phyloP scores from a whole-genome alignment of 164 flowering plant genomes.

The Liriodendron chinense region DNA sequence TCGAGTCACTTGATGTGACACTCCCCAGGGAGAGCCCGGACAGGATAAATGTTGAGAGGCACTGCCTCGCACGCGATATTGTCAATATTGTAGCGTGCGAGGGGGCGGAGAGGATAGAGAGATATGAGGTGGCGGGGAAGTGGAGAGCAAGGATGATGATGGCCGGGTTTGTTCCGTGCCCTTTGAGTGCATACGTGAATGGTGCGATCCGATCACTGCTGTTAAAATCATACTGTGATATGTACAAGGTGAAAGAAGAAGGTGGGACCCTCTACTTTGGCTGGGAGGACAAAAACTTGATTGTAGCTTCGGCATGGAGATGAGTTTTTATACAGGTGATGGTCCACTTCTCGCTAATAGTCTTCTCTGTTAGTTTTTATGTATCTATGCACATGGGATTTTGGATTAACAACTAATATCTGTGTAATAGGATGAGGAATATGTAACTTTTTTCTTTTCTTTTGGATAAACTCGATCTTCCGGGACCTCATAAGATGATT shows the following conservation, averaged over 20 bases:
- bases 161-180: constrained; percentile 76
- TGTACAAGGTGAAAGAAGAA: constrained; percentile 68
- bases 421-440: neutral
- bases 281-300: constrained; percentile 82
- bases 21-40: constrained; percentile 82
- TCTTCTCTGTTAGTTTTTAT: neutral
- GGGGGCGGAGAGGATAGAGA: constrained; percentile 89
- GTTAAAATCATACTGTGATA: constrained; percentile 51
- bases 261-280: constrained; percentile 74
- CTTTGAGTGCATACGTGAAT: constrained; percentile 51
- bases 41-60: constrained; percentile 85
- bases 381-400: neutral
- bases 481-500: too few relatives aligned
- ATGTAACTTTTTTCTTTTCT: neutral
- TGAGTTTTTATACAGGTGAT: neutral
- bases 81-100: constrained; percentile 94
- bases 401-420: neutral
- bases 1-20: constrained; percentile 84
- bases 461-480: neutral
- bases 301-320: constrained; percentile 85
- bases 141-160: constrained; percentile 97
- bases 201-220: constrained; percentile 45
- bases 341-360: neutral
- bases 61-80: constrained; percentile 90
- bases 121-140: constrained; percentile 94